Conservation (phyloP, 306 rosid genomes). For the Quillaja saponaria region DNA sequence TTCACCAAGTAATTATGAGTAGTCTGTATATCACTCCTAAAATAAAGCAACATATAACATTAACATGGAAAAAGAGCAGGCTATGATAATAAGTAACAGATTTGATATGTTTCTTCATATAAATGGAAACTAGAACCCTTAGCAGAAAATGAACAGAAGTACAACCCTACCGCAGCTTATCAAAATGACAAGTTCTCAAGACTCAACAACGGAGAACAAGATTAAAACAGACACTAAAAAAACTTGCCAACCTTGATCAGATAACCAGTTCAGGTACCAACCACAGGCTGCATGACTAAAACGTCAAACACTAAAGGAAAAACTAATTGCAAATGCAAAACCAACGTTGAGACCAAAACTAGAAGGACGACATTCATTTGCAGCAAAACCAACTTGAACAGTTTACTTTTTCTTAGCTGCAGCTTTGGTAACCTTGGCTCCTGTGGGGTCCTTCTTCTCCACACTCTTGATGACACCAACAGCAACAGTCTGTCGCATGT, state of each 20-base stretch:
- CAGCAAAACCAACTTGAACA: constrained; percentile 19
- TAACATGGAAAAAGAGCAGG: too few relatives aligned
- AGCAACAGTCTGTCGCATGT: constrained; percentile 68
- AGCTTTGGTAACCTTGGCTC: constrained; percentile 59
- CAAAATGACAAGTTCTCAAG: too few relatives aligned
- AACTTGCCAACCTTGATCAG: constrained; percentile 44
- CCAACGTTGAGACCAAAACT: constrained; percentile 3
- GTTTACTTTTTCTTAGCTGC: constrained; percentile 58
- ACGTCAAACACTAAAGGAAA: neutral
- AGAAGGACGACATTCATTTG: neutral
- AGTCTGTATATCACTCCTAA: too few relatives aligned
- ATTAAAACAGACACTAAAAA: too few relatives aligned
- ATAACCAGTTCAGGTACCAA: constrained; percentile 47
- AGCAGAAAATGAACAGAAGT: too few relatives aligned
- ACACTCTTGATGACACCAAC: constrained; percentile 62
- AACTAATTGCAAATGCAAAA: constrained; percentile 17
- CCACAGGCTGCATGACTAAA: neutral
- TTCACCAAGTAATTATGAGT: too few relatives aligned
- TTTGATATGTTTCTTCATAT: too few relatives aligned
- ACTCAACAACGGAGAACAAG: too few relatives aligned
- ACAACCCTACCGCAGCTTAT: too few relatives aligned
- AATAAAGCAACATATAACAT: too few relatives aligned
- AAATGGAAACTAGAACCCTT: too few relatives aligned
- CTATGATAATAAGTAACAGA: too few relatives aligned
- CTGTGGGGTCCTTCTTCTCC: constrained; percentile 62